Conservation (phyloP, 176 grass and related monocot genomes). For the Guadua angustifolia region DNA sequence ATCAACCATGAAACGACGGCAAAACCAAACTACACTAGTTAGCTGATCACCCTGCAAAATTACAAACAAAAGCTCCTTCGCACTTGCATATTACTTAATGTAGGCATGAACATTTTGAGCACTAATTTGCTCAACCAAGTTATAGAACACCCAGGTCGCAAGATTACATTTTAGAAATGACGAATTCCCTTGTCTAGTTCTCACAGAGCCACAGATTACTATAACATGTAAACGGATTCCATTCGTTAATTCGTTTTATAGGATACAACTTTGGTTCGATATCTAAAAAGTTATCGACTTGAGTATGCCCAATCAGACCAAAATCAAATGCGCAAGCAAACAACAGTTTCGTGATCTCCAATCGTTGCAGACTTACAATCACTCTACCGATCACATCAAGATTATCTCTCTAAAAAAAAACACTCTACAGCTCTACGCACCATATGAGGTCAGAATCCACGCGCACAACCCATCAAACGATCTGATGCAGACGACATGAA, state of each 20-base stretch:
- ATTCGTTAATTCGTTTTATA: not conserved
- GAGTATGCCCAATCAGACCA: not conserved
- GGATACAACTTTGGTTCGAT: not conserved
- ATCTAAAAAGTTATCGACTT: not conserved
- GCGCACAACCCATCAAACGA: not conserved
- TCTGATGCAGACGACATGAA: not conserved
- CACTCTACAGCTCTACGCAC: not conserved
- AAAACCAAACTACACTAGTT: not conserved
- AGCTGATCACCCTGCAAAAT: not conserved
- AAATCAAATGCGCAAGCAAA: conserved; percentile 6
- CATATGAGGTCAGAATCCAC: not conserved
- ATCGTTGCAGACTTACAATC: not conserved
- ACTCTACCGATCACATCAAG: not conserved
- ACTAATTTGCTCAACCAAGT: not conserved
- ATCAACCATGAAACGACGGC: not conserved
- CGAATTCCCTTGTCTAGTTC: not conserved
- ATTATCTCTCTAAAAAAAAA: not conserved
- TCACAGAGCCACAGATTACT: not conserved
- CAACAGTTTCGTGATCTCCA: no score
- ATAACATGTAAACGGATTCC: not conserved
- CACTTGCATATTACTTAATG: not conserved
- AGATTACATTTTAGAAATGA: not conserved
- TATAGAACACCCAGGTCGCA: not conserved
- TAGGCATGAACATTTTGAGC: not conserved
- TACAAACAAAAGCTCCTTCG: not conserved